Percentiles rank a stretch among this genome's conserved stretches.
phyloP scores from a whole-genome alignment of 129 eudicot species.

The Flaveria brownii region DNA sequence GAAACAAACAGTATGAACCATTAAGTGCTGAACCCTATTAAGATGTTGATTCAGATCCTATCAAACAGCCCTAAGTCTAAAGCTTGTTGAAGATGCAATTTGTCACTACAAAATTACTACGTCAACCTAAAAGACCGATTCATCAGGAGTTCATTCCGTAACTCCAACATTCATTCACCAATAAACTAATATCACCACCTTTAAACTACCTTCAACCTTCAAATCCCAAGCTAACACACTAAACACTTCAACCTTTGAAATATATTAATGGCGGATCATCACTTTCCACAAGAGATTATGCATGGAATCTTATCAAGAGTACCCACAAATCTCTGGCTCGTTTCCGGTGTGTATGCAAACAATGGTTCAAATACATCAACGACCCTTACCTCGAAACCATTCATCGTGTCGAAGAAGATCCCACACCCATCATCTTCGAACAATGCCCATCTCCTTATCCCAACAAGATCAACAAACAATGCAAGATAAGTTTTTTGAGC shows the following conservation, averaged over 20 bases:
- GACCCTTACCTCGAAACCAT: conserved; percentile 14
- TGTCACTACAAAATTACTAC: too few species aligned
- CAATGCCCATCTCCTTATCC: too few species aligned
- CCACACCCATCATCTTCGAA: not conserved
- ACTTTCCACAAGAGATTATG: not conserved
- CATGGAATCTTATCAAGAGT: not conserved
- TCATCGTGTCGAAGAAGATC: not conserved
- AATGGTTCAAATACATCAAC: not conserved
- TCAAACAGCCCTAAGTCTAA: too few species aligned
- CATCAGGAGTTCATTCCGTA: too few species aligned
- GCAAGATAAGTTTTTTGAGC: too few species aligned
- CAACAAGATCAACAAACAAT: too few species aligned
- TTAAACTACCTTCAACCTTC: not conserved
- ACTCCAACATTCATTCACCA: not conserved
- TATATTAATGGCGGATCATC: not conserved
- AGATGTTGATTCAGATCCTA: too few species aligned
- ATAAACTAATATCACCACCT: not conserved
- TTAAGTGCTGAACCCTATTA: too few species aligned
- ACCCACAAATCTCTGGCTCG: not conserved
- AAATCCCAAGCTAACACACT: too few species aligned
- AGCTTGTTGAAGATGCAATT: too few species aligned
- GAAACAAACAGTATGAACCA: too few species aligned
- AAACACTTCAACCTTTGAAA: not conserved
- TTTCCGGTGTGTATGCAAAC: not conserved
- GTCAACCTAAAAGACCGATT: too few species aligned